A percentile compares a stretch with the other conserved stretches of the same genome.
Conservation (phyloP, 2,329 filamentous ascomycete genomes). For the Ophiostoma quercus region DNA sequence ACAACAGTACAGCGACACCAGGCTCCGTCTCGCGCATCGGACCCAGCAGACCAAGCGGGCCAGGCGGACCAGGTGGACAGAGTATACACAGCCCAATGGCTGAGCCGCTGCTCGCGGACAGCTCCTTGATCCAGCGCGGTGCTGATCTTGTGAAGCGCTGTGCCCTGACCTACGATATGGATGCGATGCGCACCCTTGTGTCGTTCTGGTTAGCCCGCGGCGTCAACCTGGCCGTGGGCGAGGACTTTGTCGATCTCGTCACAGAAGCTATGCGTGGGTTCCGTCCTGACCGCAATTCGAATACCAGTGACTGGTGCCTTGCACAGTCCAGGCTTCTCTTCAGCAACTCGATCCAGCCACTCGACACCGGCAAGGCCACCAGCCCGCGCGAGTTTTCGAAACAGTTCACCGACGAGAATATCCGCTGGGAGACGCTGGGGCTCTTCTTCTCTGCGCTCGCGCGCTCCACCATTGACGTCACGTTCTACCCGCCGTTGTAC, state of each 20-base stretch:
- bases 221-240: conserved; percentile 11
- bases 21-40: background rate
- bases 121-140: conserved; percentile 7
- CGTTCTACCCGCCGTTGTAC: conserved; percentile 10
- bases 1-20: background rate
- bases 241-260: conserved; percentile 1
- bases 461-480: conserved; percentile 14
- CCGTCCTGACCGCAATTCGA: background rate
- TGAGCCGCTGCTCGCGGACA: conserved; percentile 4
- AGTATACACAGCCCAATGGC: background rate
- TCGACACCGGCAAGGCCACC: conserved; percentile 7
- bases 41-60: background rate
- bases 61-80: background rate
- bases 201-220: conserved; percentile 14
- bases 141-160: conserved; percentile 14
- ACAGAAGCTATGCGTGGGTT: background rate
- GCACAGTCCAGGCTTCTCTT: conserved; percentile 4
- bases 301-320: conserved; percentile 12
- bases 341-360: conserved; percentile 1
- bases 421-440: conserved; percentile 13
- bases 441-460: conserved; percentile 14
- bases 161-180: conserved; percentile 14
- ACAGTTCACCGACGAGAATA: background rate
- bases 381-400: background rate
- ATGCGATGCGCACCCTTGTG: conserved; percentile 7